A percentile compares a stretch with the other conserved stretches of the same genome.
These are phyloP conservation scores for Fusarium mexicanum DNA, from an alignment of 2,329 filamentous ascomycete species.

Conservation along the genomic window DNA sequence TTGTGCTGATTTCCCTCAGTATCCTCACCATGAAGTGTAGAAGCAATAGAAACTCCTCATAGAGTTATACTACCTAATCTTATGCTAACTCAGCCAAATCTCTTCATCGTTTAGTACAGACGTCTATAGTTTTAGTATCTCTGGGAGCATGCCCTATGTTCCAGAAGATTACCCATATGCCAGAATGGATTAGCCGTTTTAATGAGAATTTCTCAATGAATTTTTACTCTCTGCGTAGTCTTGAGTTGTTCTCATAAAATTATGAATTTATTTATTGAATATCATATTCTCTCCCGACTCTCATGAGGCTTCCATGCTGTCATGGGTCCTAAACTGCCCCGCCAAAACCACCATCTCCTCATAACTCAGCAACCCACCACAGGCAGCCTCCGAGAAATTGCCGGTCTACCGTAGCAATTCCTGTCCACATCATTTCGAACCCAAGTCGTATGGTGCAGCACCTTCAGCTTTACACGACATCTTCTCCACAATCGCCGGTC, in stretches of 20 bases:
- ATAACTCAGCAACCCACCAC: slow-evolving; percentile 34
- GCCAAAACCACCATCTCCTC: slow-evolving; percentile 37
- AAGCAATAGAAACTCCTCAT: neutral
- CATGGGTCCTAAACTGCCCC: slow-evolving; percentile 33
- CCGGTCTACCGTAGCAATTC: slow-evolving; percentile 42
- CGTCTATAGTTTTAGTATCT: neutral
- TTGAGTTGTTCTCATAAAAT: neutral
- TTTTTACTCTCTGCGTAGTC: neutral
- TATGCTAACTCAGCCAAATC: neutral
- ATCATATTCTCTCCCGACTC: neutral
- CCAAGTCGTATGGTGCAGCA: slow-evolving; percentile 13
- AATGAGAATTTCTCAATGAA: neutral
- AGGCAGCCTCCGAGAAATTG: slow-evolving; percentile 44
- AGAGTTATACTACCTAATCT: neutral
- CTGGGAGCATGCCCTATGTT: neutral
- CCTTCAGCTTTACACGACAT: slow-evolving; percentile 28
- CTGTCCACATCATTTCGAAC: slow-evolving; percentile 39
- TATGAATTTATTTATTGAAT: neutral
- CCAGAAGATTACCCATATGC: neutral
- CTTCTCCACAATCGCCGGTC: slow-evolving; percentile 23
- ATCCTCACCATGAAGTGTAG: neutral
- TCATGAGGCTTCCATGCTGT: slow-evolving; percentile 6
- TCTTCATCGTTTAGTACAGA: neutral
- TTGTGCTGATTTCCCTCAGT: neutral
- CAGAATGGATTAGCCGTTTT: neutral